These are phyloP conservation scores for Theileria orientalis DNA, from an alignment of 169 alveolate genomes.

Conservation along the genomic window DNA sequence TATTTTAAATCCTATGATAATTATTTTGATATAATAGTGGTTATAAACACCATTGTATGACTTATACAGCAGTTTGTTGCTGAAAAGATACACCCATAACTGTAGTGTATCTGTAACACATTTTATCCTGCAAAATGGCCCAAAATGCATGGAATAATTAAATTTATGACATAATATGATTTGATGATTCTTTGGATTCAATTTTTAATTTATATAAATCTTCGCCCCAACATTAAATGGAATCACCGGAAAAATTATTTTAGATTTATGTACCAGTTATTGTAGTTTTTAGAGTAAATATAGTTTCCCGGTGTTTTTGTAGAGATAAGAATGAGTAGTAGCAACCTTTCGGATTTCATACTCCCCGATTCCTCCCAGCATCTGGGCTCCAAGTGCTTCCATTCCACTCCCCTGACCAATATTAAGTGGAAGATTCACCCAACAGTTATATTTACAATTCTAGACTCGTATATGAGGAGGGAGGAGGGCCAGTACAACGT, in stretches of 20 bases:
- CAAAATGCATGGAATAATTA: too few species aligned
- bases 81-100: too few species aligned
- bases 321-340: constrained; percentile 28
- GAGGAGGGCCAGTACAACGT: constrained; percentile 87
- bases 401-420: constrained; percentile 75
- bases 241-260: too few species aligned
- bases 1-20: too few species aligned
- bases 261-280: not conserved
- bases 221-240: constrained; percentile 3
- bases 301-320: not conserved
- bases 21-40: too few species aligned
- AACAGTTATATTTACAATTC: constrained; percentile 83
- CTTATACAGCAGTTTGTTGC: too few species aligned
- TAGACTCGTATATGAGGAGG: constrained; percentile 87
- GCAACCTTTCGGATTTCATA: constrained; percentile 19
- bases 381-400: constrained; percentile 72
- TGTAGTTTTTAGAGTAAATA: not conserved
- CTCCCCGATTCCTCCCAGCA: constrained; percentile 27
- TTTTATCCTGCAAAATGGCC: too few species aligned
- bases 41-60: too few species aligned
- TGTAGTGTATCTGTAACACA: too few species aligned
- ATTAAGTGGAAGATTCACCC: constrained; percentile 86
- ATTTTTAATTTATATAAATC: not conserved
- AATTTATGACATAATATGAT: too few species aligned
- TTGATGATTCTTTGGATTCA: too few species aligned